A percentile compares a stretch with the other conserved stretches of the same genome.
Conservation (phyloP, 495 filamentous ascomycete genomes). For the Penicillium manginii region DNA sequence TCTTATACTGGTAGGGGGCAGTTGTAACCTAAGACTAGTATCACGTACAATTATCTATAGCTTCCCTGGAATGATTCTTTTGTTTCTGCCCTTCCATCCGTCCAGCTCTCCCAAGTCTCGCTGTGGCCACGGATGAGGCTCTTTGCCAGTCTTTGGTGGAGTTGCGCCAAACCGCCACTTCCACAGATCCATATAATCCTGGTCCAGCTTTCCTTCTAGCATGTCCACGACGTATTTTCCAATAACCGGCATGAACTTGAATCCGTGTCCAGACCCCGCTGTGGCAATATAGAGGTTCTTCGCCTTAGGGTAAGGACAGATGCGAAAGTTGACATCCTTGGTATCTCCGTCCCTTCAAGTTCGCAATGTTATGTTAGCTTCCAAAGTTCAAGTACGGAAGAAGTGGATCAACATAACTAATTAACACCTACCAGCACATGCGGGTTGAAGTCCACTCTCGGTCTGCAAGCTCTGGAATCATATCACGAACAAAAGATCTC, state of each 20-base stretch:
- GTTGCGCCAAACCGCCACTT: slow-evolving; percentile 2
- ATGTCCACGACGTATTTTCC: slow-evolving; percentile 43
- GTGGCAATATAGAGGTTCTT: slow-evolving; percentile 26
- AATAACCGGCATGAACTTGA: slow-evolving; percentile 44
- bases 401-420: background rate
- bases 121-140: background rate
- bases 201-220: slow-evolving; percentile 30
- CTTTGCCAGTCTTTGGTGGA: background rate
- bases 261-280: slow-evolving; percentile 47
- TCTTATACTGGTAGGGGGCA: no score
- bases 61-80: background rate
- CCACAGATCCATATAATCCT: background rate
- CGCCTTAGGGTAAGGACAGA: background rate
- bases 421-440: slow-evolving; percentile 6
- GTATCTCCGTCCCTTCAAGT: slow-evolving; percentile 6
- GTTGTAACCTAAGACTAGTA: no score
- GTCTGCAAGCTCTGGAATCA: slow-evolving; percentile 4
- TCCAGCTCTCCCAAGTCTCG: background rate
- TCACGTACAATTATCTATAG: background rate
- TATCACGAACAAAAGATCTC: background rate
- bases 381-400: no score
- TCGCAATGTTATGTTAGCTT: no score
- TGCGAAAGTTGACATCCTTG: slow-evolving; percentile 4
- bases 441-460: background rate
- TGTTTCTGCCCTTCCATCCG: background rate